phyloP scores from a whole-genome alignment of 2,329 filamentous ascomycete species.

The Aspergillus glaucus region DNA sequence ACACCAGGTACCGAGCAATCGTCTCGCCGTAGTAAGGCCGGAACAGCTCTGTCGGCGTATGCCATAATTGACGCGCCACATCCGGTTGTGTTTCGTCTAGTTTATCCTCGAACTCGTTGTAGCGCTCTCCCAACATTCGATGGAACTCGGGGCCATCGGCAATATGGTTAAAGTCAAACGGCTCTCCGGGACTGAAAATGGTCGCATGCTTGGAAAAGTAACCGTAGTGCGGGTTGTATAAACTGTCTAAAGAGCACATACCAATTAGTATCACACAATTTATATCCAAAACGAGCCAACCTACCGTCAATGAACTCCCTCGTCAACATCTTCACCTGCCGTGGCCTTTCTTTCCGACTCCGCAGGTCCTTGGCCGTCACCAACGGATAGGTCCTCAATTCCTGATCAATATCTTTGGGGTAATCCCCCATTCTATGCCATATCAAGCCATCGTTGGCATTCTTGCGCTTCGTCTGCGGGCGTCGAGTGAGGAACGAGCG shows the following conservation, averaged over 20 bases:
- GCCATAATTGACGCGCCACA: slow-evolving; percentile 87
- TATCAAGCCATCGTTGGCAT: slow-evolving; percentile 54
- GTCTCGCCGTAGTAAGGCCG: slow-evolving; percentile 94
- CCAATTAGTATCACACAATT: neutral
- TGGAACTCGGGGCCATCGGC: slow-evolving; percentile 84
- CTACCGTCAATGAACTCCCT: slow-evolving; percentile 94
- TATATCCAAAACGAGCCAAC: neutral
- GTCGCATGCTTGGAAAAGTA: slow-evolving; percentile 96
- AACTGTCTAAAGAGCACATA: slow-evolving; percentile 57
- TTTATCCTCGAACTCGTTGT: slow-evolving; percentile 81
- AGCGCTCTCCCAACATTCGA: slow-evolving; percentile 66
- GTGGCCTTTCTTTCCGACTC: slow-evolving; percentile 66
- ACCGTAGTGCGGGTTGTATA: slow-evolving; percentile 91
- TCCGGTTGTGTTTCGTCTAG: slow-evolving; percentile 68
- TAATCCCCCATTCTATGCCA: slow-evolving; percentile 84
- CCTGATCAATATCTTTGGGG: slow-evolving; percentile 67
- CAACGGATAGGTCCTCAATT: slow-evolving; percentile 75
- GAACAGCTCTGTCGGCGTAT: slow-evolving; percentile 96
- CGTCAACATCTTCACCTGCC: slow-evolving; percentile 90
- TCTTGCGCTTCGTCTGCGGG: slow-evolving; percentile 32
- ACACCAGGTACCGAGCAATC: slow-evolving; percentile 89
- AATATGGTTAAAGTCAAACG: slow-evolving; percentile 79
- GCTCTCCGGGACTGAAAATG: slow-evolving; percentile 87
- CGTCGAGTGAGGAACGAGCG: slow-evolving; percentile 32
- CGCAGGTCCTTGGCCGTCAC: slow-evolving; percentile 78